A percentile compares a stretch with the other conserved stretches of the same genome.
These are phyloP conservation scores for Coleophoma crateriformis DNA, from an alignment of 2,329 filamentous ascomycete genomes.

Conservation along the genomic window DNA sequence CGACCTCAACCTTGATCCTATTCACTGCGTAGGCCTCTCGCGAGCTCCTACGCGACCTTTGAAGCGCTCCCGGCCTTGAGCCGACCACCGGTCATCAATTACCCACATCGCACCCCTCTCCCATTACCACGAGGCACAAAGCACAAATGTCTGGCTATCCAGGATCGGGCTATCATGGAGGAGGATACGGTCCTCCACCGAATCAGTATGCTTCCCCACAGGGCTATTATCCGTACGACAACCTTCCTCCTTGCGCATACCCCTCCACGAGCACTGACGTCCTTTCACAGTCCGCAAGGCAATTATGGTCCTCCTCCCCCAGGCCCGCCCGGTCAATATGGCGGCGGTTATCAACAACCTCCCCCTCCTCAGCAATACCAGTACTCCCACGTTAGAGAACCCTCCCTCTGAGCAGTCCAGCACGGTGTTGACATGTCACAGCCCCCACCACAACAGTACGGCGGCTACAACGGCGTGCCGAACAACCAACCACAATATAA, in stretches of 20 bases:
- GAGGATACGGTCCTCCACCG: constrained; percentile 34
- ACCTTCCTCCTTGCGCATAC: constrained; percentile 13
- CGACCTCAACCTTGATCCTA: constrained; percentile 1
- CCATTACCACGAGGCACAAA: background rate
- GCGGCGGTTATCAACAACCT: constrained; percentile 39
- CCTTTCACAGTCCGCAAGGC: constrained; percentile 16
- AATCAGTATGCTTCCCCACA: constrained; percentile 35
- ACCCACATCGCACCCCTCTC: background rate
- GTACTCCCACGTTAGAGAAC: constrained; percentile 22
- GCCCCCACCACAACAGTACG: constrained; percentile 42
- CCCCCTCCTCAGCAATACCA: constrained; percentile 37
- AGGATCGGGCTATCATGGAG: constrained; percentile 44
- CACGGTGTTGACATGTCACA: constrained; percentile 2
- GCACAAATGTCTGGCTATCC: constrained; percentile 57
- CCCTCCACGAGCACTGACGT: constrained; percentile 20
- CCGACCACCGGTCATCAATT: constrained; percentile 1
- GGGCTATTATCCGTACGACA: constrained; percentile 44
- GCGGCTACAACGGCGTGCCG: constrained; percentile 30
- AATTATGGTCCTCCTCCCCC: constrained; percentile 24
- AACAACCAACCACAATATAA: constrained; percentile 38
- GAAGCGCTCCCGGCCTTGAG: constrained; percentile 8
- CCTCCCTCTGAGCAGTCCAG: too few species aligned
- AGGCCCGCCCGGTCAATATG: constrained; percentile 30
- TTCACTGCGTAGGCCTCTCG: background rate
- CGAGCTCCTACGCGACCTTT: constrained; percentile 5